Evolutionary conservation across 768 basidiomycete genomes (phyloP), one percentile per base, ranked within the genome.

Genomic region (Xerocomus spinulosus): DNA sequence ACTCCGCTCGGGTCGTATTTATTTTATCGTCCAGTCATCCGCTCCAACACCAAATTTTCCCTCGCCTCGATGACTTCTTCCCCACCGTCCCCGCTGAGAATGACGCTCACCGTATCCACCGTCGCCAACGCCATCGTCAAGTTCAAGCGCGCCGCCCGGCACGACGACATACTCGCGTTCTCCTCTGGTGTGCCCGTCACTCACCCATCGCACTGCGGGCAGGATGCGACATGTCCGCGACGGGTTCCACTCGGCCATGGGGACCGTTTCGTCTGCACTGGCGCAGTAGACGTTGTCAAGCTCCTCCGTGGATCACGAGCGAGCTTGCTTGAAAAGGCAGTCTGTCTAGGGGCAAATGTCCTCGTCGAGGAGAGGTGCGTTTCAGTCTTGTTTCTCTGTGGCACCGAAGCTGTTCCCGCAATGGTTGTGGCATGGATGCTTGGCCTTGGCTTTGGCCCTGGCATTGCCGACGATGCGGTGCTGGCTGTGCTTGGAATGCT

Each of bases 291-390:
- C 56, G 71, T 78, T 29, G 58, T 64, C 18, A 76, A 74, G 46
- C 70, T 89, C 13, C 67, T 89, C 41, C 68, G 82, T 12, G 76
- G 73, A 5, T 76, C 81, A 24, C 74, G 83, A 39, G 64, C 68
- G 3, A 65, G 68, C 34, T 61, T 87, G 46, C 57, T 82, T 43
- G 75, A 80, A 50, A 69, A 71, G 46, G 79, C 79, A 14, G 67
- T 71, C 44, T 53, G 59, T 9, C 53, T 77, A 17, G 82, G 79
- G 14, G 81, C 75, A 4, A 82, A 81, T 55, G 79, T 78, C 1
- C 72, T 89, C 45, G 75, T 82, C 3, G 79, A 87, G 34, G 87
- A 89, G 60, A 72, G 76, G 87, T 87, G 59, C 38, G 85, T 79
- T 24, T 28, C 3, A n/a, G 8, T 37, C 8, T 33, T 13, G n/a